Percentiles rank a stretch among this genome's conserved stretches.
Evolutionary conservation across 2,329 filamentous ascomycete genomes (phyloP).

Genomic region (Apiospora pterosperma): DNA sequence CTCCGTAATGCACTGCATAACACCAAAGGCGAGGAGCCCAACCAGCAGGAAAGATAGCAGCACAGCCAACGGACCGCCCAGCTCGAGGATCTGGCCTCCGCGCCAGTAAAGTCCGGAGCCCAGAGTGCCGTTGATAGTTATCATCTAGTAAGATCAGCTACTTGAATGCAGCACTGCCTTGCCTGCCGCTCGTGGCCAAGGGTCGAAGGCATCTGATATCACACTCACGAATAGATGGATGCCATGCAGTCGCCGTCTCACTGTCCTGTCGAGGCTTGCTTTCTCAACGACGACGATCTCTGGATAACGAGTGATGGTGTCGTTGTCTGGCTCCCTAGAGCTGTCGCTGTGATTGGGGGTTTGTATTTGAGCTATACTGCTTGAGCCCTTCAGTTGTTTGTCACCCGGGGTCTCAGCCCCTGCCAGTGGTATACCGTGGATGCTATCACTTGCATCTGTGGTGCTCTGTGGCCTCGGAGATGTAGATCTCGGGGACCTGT

Average conservation of each 20-base stretch:
- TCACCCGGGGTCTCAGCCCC: neutral
- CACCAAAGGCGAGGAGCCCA: constrained; percentile 24
- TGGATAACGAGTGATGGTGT: neutral
- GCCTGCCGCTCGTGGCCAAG: neutral
- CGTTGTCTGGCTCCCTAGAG: neutral
- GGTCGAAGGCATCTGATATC: neutral
- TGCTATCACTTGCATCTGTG: neutral
- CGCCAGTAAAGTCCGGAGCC: constrained; percentile 27
- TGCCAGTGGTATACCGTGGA: neutral
- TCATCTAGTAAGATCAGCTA: constrained; percentile 19
- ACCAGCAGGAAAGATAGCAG: constrained; percentile 24
- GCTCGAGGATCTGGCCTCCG: constrained; percentile 24
- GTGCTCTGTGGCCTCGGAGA: neutral
- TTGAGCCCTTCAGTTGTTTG: neutral
- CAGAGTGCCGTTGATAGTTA: constrained; percentile 24
- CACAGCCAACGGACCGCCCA: constrained; percentile 23
- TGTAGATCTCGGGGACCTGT: neutral
- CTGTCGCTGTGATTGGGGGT: neutral
- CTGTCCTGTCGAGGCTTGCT: constrained; percentile 16
- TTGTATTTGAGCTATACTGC: neutral
- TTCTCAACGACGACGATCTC: constrained; percentile 14
- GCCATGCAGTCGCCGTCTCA: constrained; percentile 21
- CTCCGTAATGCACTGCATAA: constrained; percentile 29
- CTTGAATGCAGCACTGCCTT: neutral
- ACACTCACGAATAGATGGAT: constrained; percentile 22